phyloP scores from a whole-genome alignment of 2,329 filamentous ascomycete genomes.

The Diplodia mutila region DNA sequence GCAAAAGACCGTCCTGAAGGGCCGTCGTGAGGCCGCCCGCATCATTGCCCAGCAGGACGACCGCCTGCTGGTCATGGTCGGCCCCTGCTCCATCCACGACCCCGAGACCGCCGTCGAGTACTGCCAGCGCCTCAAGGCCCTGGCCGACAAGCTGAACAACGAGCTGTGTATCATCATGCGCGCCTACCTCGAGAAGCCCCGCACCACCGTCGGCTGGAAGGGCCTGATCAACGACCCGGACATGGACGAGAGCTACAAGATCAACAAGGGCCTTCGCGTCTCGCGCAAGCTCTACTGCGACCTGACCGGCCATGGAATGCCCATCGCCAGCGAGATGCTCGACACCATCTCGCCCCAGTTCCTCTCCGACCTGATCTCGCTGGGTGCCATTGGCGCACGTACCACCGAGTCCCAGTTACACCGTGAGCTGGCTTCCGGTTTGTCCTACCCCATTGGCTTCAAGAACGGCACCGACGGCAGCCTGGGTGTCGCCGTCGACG shows the following conservation, averaged over 20 bases:
- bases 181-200: constrained; percentile 97
- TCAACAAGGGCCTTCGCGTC: constrained; percentile 95
- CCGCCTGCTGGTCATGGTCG: constrained; percentile 90
- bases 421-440: constrained; percentile 89
- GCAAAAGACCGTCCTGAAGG: constrained; percentile 70
- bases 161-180: constrained; percentile 96
- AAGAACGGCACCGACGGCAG: constrained; percentile 98
- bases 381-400: constrained; percentile 92
- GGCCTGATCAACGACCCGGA: constrained; percentile 98
- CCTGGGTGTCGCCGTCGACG: constrained; percentile 89
- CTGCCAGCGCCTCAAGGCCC: constrained; percentile 73
- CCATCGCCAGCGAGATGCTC: constrained; percentile 96
- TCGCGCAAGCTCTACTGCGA: constrained; percentile 94
- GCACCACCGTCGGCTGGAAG: constrained; percentile 98
- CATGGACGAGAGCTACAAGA: constrained; percentile 95
- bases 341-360: constrained; percentile 99
- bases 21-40: constrained; percentile 68
- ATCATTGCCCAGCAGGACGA: constrained; percentile 81
- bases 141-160: constrained; percentile 77
- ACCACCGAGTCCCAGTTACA: constrained; percentile 97
- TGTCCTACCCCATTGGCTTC: constrained; percentile 98
- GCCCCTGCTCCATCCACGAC: constrained; percentile 97
- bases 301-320: constrained; percentile 83
- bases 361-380: constrained; percentile 91
- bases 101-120: constrained; percentile 87